Base-by-base conservation (phyloP, 2,329 filamentous ascomycete genomes). In the Graphilbum sp. region DNA sequence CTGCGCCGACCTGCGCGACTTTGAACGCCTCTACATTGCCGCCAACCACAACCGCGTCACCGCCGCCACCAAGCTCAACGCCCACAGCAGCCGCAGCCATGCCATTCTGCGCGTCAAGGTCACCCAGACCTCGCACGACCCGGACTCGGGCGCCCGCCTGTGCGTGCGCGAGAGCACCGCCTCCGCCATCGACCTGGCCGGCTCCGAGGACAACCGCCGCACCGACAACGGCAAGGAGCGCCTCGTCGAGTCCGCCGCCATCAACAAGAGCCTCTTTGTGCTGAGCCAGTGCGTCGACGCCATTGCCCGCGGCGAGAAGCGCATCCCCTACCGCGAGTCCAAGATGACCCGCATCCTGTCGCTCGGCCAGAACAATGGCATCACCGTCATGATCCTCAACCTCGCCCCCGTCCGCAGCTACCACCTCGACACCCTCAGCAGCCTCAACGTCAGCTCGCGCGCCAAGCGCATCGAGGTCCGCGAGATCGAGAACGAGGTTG, bases 311-410 rank as follows among this genome's bases (percentile, higher is more conserved):
- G 72, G 73, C 24, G 74, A 79, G 53, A 72, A 68, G 49, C 74
- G 88, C 25, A 88, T 96, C 50, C 88, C 90, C 0, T 96, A 93
- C 55, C 72, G 88, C 40, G 88, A 95, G 54, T 90, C 82, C 38
- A 95, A 96, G 64, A 95, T 96, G 88, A 96, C 90, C 1, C 73
- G 88, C 34, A 95, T 96, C 39, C 60, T 96, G 20, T 88, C 82
- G 0, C 61, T 96, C 9, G 88, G 88, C 3, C 88, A 95, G 60
- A 95, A 96, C 60, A 85, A 93, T 46, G 88, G 90, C 36, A 75
- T 94, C 47, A 95, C 87, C 0, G 72, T 96, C 52, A 96, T 96
- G 90, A 90, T 96, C 41, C 66, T 96, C 29, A 96, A 96, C 52
- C 70, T 96, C 3, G 84, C 88, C 0, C 87, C 90, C 0, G 69